Conservation (phyloP, 306 rosid species). For the Purshia tridentata region DNA sequence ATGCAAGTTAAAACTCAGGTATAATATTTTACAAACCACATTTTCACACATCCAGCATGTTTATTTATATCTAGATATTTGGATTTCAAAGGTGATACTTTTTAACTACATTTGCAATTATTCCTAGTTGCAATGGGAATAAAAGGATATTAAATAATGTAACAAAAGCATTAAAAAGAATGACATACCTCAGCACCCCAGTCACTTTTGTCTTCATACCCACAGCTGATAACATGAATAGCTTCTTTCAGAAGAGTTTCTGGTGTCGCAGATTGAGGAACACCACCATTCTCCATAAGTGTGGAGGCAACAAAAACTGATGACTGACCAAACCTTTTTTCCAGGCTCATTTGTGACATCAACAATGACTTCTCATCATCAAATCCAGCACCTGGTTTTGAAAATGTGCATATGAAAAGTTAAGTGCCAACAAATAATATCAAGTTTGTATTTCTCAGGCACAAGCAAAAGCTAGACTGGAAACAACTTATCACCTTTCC, state of each 20-base stretch:
- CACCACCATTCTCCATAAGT: slow-evolving; percentile 97
- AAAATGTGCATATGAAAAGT: slow-evolving; percentile 1
- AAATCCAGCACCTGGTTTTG: slow-evolving; percentile 72
- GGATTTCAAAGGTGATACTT: not conserved
- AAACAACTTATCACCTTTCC: slow-evolving; percentile 5
- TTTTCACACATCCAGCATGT: not conserved
- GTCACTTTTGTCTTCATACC: slow-evolving; percentile 91
- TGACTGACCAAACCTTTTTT: slow-evolving; percentile 94
- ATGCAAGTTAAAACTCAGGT: not conserved
- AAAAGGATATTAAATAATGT: slow-evolving; percentile 6
- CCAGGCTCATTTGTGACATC: slow-evolving; percentile 93
- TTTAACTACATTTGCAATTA: not conserved
- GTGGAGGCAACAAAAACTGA: slow-evolving; percentile 92
- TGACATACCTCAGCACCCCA: slow-evolving; percentile 85
- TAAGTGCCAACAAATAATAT: slow-evolving; percentile 2
- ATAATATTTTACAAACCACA: not conserved
- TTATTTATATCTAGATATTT: not conserved
- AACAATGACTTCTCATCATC: slow-evolving; percentile 85
- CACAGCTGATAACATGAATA: slow-evolving; percentile 98
- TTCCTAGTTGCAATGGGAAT: not conserved
- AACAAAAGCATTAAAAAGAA: slow-evolving; percentile 20
- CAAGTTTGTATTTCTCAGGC: not conserved
- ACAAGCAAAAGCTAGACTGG: not conserved
- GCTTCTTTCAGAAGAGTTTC: slow-evolving; percentile 98
- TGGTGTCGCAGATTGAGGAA: slow-evolving; percentile 94